Evolutionary conservation across 805 yeast genomes (phyloP), one percentile per base, ranked within the genome.

Genomic region (Barnettozyma californica): DNA sequence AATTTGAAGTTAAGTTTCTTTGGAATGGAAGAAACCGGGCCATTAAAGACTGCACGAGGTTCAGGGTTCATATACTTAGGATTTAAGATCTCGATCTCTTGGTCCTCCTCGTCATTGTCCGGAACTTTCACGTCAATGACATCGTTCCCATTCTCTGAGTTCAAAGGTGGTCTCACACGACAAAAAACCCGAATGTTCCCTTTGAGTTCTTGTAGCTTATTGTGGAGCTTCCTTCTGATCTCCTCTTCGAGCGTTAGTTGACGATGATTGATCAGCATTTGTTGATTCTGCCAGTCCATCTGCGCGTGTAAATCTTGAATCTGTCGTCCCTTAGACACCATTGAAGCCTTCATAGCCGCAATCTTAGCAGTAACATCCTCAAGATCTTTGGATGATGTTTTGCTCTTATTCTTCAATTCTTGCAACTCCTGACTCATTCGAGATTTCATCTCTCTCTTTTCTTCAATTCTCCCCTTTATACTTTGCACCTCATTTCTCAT

Each of bases 131-230:
- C 59, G 14, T 64, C 63, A 5, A 67, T 58, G 2, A 56, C 49
- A 11, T 59, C 62, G 13, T 61, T 58, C 6, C 42, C 45, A 29
- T 56, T 55, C 39, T 59, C 56, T 56, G 56, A 49, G 45, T 51
- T 11, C 44, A 65, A 52, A 6, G 71, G 68, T 0, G 97, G 97
- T 47, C 95, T 74, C 5, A 92, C 73, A 35, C 99, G 74, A 62
- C 97, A 92, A 58, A 84, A 88, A 0, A 92, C 97, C 42, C 98
- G 69, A 31, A 94, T 90, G 58, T 89, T 94, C 1, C 99, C 98
- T 64, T 90, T 87, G 35, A 92, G 64, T 51, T 88, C 96, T 64
- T 90, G 97, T 6, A 92, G 68, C 52, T 72, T 74, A 60, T 87
- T 83, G 59, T 89, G 97, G 1, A 87, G 63, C 13, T 67, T 59